Base-by-base conservation (phyloP, 805 yeast species). In the Pichia paraexigua region DNA sequence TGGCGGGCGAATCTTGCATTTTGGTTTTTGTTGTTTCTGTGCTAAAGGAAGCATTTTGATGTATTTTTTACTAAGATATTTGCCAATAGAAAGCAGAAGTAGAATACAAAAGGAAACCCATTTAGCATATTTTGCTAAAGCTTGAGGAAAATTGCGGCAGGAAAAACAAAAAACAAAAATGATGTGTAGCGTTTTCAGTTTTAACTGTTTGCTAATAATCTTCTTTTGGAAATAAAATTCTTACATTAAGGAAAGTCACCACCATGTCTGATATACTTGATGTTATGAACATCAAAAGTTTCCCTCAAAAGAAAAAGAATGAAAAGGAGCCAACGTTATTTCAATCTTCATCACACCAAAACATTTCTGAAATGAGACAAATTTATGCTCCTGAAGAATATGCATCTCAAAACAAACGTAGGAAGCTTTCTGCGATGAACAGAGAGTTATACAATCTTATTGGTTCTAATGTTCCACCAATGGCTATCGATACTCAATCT, bases 391-490 rank as follows among this genome's bases (percentile, higher is more conserved):
- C 61, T 11, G 56, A 65, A 1, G 62, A 60, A 24, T 56, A 48
- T 49, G 58, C 58, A 6, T 51, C 58, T 13, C 43, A 43, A 20
- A 51, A 52, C 53, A 69, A 71, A 55, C 68, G 65, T 59, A 69
- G 67, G 51, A 71, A 67, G 50, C 56, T 60, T 30, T 69, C 68
- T 2, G 96, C 96, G 25, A 85, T 92, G 80, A 91, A 87, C 56
- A 77, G 98, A 58, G 99, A 94, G 65, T 72, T 94, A 49, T 91
- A 85, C 67, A 86, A 85, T 57, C 74, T 95, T 49, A 72, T 94
- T 41, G 99, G 99, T 6, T 91, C 94, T 41, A 89, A 89, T 65
- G 82, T 95, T 2, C 97, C 99, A 1, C 91, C 98, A 0, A 79
- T 77, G 9, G 77, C 76, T n/a, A 77, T 77, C n/a, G 73, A 74